Percentiles rank a stretch among this genome's conserved stretches.
phyloP scores from a whole-genome alignment of 2,329 filamentous ascomycete species.

The Scorias spongiosa region DNA sequence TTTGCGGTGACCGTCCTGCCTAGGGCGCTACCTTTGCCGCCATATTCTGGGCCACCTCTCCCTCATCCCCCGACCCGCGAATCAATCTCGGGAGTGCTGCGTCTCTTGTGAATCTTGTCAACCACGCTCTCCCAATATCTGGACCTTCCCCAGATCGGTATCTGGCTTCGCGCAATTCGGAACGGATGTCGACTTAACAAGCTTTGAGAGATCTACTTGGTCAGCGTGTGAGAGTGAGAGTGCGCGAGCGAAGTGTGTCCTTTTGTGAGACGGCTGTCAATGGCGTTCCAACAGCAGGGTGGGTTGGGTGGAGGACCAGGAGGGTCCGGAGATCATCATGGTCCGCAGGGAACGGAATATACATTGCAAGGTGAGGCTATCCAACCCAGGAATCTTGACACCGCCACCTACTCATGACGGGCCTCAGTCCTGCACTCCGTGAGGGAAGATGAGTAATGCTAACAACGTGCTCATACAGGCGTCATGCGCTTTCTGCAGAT shows the following conservation, averaged over 20 bases:
- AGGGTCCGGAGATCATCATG: constrained; percentile 32
- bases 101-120: too few relatives aligned
- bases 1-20: too few relatives aligned
- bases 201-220: neutral
- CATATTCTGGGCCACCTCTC: too few relatives aligned
- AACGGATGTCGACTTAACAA: too few relatives aligned
- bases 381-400: neutral
- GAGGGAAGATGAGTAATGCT: neutral
- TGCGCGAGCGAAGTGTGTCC: neutral
- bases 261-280: constrained; percentile 20
- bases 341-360: constrained; percentile 51
- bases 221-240: neutral
- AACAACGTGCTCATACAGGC: constrained; percentile 35
- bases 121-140: too few relatives aligned
- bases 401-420: too few relatives aligned
- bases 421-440: too few relatives aligned
- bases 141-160: too few relatives aligned
- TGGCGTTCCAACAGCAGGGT: constrained; percentile 56
- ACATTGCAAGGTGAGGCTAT: constrained; percentile 48
- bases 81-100: too few relatives aligned
- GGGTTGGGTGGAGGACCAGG: constrained; percentile 41
- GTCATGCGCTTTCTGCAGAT: constrained; percentile 99
- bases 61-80: too few relatives aligned
- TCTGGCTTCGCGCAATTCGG: too few relatives aligned
- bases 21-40: too few relatives aligned